phyloP scores from a whole-genome alignment of 164 flowering plant species.

The Santalum album region DNA sequence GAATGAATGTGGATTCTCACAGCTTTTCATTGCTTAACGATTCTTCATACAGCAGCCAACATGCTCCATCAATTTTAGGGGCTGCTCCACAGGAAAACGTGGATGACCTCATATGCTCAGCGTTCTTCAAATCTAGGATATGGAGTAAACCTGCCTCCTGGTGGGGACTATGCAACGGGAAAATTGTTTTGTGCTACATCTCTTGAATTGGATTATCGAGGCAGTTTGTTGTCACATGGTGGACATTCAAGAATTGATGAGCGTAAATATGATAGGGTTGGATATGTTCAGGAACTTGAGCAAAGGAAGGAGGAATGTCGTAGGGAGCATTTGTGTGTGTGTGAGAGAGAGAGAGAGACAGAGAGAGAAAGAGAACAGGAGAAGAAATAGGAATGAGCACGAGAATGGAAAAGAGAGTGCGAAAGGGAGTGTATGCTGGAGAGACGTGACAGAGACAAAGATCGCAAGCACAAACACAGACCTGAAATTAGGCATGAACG shows the following conservation, averaged over 20 bases:
- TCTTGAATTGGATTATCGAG: constrained; percentile 55
- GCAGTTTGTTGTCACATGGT: constrained; percentile 33
- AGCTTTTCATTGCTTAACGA: constrained; percentile 40
- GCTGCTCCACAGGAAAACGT: constrained; percentile 66
- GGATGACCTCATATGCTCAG: constrained; percentile 62
- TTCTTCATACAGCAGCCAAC: constrained; percentile 54
- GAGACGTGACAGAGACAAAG: constrained; percentile 44
- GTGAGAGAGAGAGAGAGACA: constrained; percentile 50
- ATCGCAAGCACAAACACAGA: constrained; percentile 59
- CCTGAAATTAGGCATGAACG: constrained; percentile 60
- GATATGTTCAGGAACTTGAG: constrained; percentile 59
- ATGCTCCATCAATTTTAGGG: constrained; percentile 72
- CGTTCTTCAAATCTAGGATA: constrained; percentile 72
- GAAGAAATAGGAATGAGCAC: constrained; percentile 33
- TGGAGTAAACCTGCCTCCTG: constrained; percentile 97
- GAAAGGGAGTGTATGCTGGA: constrained; percentile 36
- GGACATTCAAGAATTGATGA: constrained; percentile 56
- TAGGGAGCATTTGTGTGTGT: constrained; percentile 61
- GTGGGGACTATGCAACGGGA: constrained; percentile 82
- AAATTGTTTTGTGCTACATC: constrained; percentile 63
- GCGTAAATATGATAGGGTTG: constrained; percentile 55
- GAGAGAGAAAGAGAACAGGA: constrained; percentile 16
- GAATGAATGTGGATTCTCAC: constrained; percentile 72
- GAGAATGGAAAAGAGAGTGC: no score
- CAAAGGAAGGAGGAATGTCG: constrained; percentile 76